phyloP scores from a whole-genome alignment of 1,139 yeast species.

The Geotrichum histeridarum region DNA sequence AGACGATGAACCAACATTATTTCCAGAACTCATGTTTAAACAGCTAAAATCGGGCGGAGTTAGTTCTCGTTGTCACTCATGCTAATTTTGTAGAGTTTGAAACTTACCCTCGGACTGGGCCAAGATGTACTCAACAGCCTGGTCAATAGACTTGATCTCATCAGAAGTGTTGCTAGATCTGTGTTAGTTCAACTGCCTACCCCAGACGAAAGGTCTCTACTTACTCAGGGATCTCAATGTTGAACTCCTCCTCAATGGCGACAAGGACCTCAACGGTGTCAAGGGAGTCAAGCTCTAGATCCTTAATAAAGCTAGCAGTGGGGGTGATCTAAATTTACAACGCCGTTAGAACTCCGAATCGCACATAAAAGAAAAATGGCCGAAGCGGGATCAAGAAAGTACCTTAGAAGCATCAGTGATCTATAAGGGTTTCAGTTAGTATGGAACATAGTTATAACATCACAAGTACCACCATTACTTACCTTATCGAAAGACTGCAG shows the following conservation, averaged over 20 bases:
- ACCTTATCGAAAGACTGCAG: conserved; percentile 77
- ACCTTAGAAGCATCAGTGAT: conserved; percentile 29
- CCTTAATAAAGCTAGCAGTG: conserved; percentile 59
- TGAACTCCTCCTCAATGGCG: conserved; percentile 69
- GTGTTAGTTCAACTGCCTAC: not conserved
- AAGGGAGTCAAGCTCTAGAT: conserved; percentile 75
- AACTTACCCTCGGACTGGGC: conserved; percentile 58
- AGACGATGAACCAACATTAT: no score
- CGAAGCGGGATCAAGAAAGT: not conserved
- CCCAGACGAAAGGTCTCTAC: not conserved
- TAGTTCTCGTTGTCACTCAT: no score
- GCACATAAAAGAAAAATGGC: not conserved
- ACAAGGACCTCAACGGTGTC: conserved; percentile 82
- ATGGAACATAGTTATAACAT: not conserved
- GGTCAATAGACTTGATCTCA: conserved; percentile 77
- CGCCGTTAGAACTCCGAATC: not conserved
- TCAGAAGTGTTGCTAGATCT: conserved; percentile 63
- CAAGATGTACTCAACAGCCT: conserved; percentile 72
- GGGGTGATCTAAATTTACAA: conserved; percentile 43
- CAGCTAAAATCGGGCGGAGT: no score
- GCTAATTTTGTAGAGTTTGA: not conserved
- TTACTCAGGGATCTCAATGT: conserved; percentile 69
- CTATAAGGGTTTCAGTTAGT: conserved; percentile 16
- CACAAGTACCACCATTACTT: conserved; percentile 28
- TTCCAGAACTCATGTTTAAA: no score